Conservation (phyloP, 202 grass and related monocot genomes). For the Elaeis oleifera region DNA sequence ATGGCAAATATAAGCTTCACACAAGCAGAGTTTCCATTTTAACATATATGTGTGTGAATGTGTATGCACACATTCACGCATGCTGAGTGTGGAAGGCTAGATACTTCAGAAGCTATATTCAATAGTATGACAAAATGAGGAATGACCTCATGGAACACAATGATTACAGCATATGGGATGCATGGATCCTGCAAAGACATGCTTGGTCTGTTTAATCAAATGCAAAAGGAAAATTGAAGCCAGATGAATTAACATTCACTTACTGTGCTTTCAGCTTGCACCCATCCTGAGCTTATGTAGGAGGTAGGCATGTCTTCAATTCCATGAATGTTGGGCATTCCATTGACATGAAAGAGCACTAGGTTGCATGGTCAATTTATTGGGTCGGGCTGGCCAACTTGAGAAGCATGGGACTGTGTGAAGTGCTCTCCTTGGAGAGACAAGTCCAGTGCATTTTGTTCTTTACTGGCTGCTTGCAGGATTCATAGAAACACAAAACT, state of each 20-base stretch:
- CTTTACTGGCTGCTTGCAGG: constrained; percentile 61
- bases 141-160: constrained; percentile 11
- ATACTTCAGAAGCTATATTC: constrained; percentile 13
- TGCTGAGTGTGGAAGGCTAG: background rate
- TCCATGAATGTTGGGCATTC: constrained; percentile 39
- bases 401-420: constrained; percentile 44
- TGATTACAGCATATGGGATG: constrained; percentile 42
- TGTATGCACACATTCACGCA: too few relatives aligned
- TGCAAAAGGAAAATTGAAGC: constrained; percentile 41
- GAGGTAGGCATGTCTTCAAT: constrained; percentile 43
- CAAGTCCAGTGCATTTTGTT: constrained; percentile 27
- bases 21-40: too few relatives aligned
- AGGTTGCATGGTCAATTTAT: too few relatives aligned
- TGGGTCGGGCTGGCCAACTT: constrained; percentile 41
- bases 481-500: constrained; percentile 44
- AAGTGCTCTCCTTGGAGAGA: constrained; percentile 31
- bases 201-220: constrained; percentile 41
- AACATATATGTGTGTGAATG: too few relatives aligned
- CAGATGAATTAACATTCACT: constrained; percentile 48
- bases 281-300: constrained; percentile 42
- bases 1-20: too few relatives aligned
- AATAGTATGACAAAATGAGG: background rate
- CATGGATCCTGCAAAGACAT: constrained; percentile 46
- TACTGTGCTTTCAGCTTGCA: constrained; percentile 52
- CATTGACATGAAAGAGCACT: constrained; percentile 46